Percentiles rank a stretch among this genome's conserved stretches.
These are phyloP conservation scores for Candida maltosa DNA, from an alignment of 805 yeast species.

Conservation along the genomic window DNA sequence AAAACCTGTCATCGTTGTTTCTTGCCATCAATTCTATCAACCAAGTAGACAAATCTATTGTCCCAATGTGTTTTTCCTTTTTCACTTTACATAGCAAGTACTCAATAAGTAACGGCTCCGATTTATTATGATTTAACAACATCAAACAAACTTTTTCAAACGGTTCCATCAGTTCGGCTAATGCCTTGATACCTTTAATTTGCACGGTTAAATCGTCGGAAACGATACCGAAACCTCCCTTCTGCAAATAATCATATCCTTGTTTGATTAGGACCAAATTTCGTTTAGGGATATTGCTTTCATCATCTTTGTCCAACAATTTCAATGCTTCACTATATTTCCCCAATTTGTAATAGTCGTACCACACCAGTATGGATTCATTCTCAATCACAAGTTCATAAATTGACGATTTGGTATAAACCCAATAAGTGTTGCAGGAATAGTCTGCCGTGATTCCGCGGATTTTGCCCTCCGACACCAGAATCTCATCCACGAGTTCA, in stretches of 20 bases:
- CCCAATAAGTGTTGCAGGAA: slow-evolving; percentile 64
- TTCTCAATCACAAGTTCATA: slow-evolving; percentile 69
- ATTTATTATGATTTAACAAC: slow-evolving; percentile 21
- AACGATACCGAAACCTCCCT: slow-evolving; percentile 32
- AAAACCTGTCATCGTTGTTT: slow-evolving; percentile 25
- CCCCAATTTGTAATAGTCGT: slow-evolving; percentile 34
- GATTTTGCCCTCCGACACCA: slow-evolving; percentile 10
- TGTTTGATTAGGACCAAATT: slow-evolving; percentile 34
- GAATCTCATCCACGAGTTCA: slow-evolving; percentile 12
- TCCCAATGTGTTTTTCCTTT: slow-evolving; percentile 26
- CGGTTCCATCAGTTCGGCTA: slow-evolving; percentile 63
- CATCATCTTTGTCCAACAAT: slow-evolving; percentile 16
- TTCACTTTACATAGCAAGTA: slow-evolving; percentile 31
- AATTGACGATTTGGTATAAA: slow-evolving; percentile 55
- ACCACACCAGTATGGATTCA: slow-evolving; percentile 78
- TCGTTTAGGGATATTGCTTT: slow-evolving; percentile 14
- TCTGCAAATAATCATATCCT: slow-evolving; percentile 33
- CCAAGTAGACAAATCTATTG: slow-evolving; percentile 60
- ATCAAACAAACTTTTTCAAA: slow-evolving; percentile 67
- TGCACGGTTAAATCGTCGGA: slow-evolving; percentile 18
- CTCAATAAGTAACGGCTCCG: slow-evolving; percentile 28
- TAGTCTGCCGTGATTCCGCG: slow-evolving; percentile 30
- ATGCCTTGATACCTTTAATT: slow-evolving; percentile 40
- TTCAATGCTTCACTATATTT: slow-evolving; percentile 65
- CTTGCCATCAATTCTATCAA: slow-evolving; percentile 57